Conservation (phyloP, 805 yeast species). For the Nakazawaea anatomiae region DNA sequence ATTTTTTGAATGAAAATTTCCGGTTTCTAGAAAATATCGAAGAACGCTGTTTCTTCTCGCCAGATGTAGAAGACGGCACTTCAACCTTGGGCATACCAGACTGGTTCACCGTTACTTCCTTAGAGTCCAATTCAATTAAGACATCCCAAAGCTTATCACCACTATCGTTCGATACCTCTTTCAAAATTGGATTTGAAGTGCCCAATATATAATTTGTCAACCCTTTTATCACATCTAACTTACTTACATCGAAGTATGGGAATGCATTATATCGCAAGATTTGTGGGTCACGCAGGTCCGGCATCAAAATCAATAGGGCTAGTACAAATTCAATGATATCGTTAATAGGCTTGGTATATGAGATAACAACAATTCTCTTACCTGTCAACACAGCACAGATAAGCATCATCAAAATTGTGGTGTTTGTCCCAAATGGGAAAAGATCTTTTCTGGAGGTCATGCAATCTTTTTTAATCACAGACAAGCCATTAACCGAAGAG, state of each 20-base stretch:
- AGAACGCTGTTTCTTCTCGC: background rate
- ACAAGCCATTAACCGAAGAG: slow-evolving; percentile 15
- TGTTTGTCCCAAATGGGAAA: slow-evolving; percentile 15
- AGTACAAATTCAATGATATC: slow-evolving; percentile 39
- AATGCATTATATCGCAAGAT: slow-evolving; percentile 23
- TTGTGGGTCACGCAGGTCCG: background rate
- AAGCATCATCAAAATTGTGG: slow-evolving; percentile 39
- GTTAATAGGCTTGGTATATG: slow-evolving; percentile 40
- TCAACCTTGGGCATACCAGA: background rate
- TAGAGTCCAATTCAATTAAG: slow-evolving; percentile 52
- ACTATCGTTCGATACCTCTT: slow-evolving; percentile 28
- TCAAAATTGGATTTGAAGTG: slow-evolving; percentile 61
- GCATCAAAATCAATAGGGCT: slow-evolving; percentile 30
- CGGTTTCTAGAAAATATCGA: background rate
- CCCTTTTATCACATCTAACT: slow-evolving; percentile 40
- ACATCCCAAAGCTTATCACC: slow-evolving; percentile 48
- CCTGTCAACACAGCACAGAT: slow-evolving; percentile 44
- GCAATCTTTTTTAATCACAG: background rate
- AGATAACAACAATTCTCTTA: slow-evolving; percentile 31
- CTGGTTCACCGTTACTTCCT: slow-evolving; percentile 24
- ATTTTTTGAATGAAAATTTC: slow-evolving; percentile 1
- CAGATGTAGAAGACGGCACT: background rate
- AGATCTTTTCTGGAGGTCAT: background rate
- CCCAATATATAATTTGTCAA: slow-evolving; percentile 50
- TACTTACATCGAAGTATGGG: slow-evolving; percentile 59